Evolutionary conservation across 202 grass and related monocot species (phyloP).

Genomic region (Eragrostis tef): DNA sequence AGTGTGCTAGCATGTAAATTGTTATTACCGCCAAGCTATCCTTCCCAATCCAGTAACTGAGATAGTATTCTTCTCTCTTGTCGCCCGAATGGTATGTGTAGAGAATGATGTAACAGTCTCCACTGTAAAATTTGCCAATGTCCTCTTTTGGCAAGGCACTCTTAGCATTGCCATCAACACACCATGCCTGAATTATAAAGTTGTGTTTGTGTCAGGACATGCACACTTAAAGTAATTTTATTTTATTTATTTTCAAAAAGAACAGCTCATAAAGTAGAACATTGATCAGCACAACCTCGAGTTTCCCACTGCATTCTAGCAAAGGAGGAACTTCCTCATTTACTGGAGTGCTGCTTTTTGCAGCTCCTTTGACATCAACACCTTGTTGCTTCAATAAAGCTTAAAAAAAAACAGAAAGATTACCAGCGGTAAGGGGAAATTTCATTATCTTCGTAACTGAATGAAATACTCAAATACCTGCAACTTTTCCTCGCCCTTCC

Average conservation of each 20-base stretch:
- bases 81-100: constrained; percentile 88
- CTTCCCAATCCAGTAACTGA: constrained; percentile 84
- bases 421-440: constrained; percentile 15
- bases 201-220: constrained; percentile 37
- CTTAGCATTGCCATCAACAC: constrained; percentile 70
- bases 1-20: constrained; percentile 24
- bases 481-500: constrained; percentile 89
- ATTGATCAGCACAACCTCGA: constrained; percentile 69
- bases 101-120: constrained; percentile 91
- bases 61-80: constrained; percentile 92
- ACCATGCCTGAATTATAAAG: constrained; percentile 72
- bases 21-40: constrained; percentile 77
- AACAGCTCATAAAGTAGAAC: constrained; percentile 25
- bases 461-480: constrained; percentile 69
- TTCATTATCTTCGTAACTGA: constrained; percentile 32
- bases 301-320: constrained; percentile 84
- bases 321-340: constrained; percentile 97
- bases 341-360: constrained; percentile 68
- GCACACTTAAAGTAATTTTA: not conserved
- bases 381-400: constrained; percentile 97
- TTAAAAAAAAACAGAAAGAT: constrained; percentile 49
- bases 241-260: constrained; percentile 12
- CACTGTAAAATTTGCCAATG: constrained; percentile 90
- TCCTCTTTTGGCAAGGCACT: constrained; percentile 68
- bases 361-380: constrained; percentile 80